A percentile compares a stretch with the other conserved stretches of the same genome.
These are phyloP conservation scores for Thermomyces lanuginosus DNA, from an alignment of 2,329 filamentous ascomycete genomes.

Conservation along the genomic window DNA sequence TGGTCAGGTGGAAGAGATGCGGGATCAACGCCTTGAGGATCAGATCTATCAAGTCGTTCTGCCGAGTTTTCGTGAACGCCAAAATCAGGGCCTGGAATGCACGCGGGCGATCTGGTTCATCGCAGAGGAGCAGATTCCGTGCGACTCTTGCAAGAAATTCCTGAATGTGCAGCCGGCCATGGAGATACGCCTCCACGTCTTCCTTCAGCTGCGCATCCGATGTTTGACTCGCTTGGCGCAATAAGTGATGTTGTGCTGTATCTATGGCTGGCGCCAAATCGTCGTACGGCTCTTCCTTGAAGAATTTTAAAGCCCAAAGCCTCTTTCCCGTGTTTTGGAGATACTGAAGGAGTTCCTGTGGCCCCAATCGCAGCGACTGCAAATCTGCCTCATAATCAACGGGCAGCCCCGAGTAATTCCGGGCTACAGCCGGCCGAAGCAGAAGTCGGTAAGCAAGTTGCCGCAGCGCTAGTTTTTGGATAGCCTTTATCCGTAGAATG, in stretches of 20 bases:
- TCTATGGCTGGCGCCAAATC: constrained; percentile 18
- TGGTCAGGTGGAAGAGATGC: constrained; percentile 20
- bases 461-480: constrained; percentile 23
- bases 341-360: constrained; percentile 18
- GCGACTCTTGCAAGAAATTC: constrained; percentile 21
- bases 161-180: constrained; percentile 17
- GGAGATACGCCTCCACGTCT: constrained; percentile 16
- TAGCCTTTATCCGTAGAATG: constrained; percentile 19
- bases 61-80: constrained; percentile 21
- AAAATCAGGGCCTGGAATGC: constrained; percentile 20
- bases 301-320: constrained; percentile 16
- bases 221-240: constrained; percentile 8
- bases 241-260: constrained; percentile 8
- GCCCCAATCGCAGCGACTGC: constrained; percentile 15
- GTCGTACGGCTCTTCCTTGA: constrained; percentile 12
- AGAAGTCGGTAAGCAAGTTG: constrained; percentile 25
- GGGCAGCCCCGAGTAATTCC: constrained; percentile 20
- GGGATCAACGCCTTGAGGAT: constrained; percentile 23
- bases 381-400: constrained; percentile 17
- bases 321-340: constrained; percentile 17
- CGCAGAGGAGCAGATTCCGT: constrained; percentile 18
- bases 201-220: constrained; percentile 16
- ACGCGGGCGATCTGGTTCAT: constrained; percentile 21
- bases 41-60: constrained; percentile 25
- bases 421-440: constrained; percentile 23